Evolutionary conservation across 2,329 filamentous ascomycete species (phyloP), one percentile per base, ranked within the genome.

Genomic region (Grosmannia clavigera): DNA sequence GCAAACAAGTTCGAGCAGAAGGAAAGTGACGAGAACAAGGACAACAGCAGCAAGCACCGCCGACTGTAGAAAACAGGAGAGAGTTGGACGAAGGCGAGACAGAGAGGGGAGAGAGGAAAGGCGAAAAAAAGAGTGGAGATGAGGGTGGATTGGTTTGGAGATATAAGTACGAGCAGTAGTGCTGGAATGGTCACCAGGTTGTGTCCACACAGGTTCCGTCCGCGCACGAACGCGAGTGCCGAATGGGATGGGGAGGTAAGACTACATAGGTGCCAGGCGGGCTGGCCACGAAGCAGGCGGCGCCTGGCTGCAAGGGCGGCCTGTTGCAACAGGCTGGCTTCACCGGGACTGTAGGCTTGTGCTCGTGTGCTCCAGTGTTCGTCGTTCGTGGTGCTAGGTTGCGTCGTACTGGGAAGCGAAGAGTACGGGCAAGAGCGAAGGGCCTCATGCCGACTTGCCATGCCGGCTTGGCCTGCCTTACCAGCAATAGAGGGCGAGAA

Each of bases 111-210:
- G 57, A 57, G 25, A 53, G 27, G 43, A 55, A 59, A 40, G 55
- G 40, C n/a, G 25, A 33, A 55, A 61, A 61, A 59, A 62, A 60
- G 55, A 64, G 59, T 55, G 55, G 61, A 40, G 61, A 60, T 48
- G 54, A 22, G 55, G 55, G 59, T 58, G 59, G 55, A 50, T 51
- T 53, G 29, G 53, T 48, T 43, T 56, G 33, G n/a, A 40, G 55
- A 54, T 56, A 59, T 58, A 46, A 50, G n/a, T 57, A 48, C 11
- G 9, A 50, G 55, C n/a, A 57, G 5, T 29, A n/a, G 35, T 33
- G 12, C 31, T 38, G 35, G 22, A 5, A 16, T 16, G 54, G 27
- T 43, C 33, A 55, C 33, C 50, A 52, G 50, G 50, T 52, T 52
- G 50, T 29, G 50, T 29, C 50, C 50, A n/a, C 40, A 43, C 43